Conservation (phyloP, 2,329 filamentous ascomycete genomes). For the Talaromyces sp. region DNA sequence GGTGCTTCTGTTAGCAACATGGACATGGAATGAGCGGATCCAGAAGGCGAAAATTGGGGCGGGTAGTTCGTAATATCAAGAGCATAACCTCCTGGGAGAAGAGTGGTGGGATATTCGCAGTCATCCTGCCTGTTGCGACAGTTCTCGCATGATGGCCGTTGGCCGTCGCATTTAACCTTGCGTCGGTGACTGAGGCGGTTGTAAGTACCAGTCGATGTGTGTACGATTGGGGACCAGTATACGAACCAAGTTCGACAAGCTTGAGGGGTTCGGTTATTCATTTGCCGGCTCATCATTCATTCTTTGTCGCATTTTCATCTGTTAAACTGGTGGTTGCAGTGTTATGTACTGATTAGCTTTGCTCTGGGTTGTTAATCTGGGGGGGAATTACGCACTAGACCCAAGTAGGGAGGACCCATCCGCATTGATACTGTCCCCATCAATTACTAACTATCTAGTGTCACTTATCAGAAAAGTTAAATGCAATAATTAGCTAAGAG, state of each 20-base stretch:
- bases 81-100: neutral
- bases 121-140: neutral
- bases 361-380: neutral
- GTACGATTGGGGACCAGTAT: neutral
- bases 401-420: neutral
- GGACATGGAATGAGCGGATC: neutral
- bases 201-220: neutral
- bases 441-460: neutral
- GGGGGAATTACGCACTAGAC: neutral
- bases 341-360: neutral
- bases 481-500: neutral
- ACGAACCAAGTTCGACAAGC: constrained; percentile 1
- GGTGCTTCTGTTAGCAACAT: neutral
- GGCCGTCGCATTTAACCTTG: neutral
- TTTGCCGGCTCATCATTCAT: neutral
- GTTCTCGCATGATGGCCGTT: neutral
- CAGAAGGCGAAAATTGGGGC: neutral
- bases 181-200: neutral
- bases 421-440: neutral
- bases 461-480: neutral
- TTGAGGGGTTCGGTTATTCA: neutral
- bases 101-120: neutral
- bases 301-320: neutral
- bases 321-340: neutral
- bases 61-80: neutral